Conservation (phyloP, 1,284 basidiomycete species). For the Coniferiporia sulphurascens region DNA sequence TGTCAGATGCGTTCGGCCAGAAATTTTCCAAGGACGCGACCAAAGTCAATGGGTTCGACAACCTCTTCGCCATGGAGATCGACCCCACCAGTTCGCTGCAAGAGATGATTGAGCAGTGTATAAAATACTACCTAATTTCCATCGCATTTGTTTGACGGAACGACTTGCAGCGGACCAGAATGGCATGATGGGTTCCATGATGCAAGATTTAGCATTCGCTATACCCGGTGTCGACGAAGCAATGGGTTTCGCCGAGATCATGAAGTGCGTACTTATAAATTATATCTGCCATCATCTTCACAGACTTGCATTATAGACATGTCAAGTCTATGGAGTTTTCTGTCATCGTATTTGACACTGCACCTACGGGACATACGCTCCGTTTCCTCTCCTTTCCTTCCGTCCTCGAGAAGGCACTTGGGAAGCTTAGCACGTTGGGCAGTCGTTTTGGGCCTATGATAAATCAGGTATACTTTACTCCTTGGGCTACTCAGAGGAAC, state of each 20-base stretch:
- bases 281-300: neutral
- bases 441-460: conserved; percentile 97
- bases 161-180: conserved; percentile 72
- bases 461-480: conserved; percentile 56
- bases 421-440: conserved; percentile 88
- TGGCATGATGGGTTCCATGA: conserved; percentile 98
- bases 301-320: conserved; percentile 51
- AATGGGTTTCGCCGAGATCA: conserved; percentile 99
- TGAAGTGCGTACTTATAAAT: conserved; percentile 69
- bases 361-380: conserved; percentile 96
- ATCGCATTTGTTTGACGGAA: conserved; percentile 1
- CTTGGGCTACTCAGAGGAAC: neutral
- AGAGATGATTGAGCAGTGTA: conserved; percentile 98
- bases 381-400: conserved; percentile 98
- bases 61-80: conserved; percentile 98
- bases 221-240: conserved; percentile 99
- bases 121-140: conserved; percentile 25
- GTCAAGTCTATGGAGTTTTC: conserved; percentile 99
- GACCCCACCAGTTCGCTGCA: conserved; percentile 96
- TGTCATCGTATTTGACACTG: conserved; percentile 98
- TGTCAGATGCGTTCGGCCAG: conserved; percentile 98
- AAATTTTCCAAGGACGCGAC: conserved; percentile 99
- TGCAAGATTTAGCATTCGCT: conserved; percentile 98
- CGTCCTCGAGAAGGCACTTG: conserved; percentile 95
- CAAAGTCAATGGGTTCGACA: conserved; percentile 97